These are phyloP conservation scores for Cladorrhinum sp. DNA, from an alignment of 2,329 filamentous ascomycete species.

Conservation along the genomic window DNA sequence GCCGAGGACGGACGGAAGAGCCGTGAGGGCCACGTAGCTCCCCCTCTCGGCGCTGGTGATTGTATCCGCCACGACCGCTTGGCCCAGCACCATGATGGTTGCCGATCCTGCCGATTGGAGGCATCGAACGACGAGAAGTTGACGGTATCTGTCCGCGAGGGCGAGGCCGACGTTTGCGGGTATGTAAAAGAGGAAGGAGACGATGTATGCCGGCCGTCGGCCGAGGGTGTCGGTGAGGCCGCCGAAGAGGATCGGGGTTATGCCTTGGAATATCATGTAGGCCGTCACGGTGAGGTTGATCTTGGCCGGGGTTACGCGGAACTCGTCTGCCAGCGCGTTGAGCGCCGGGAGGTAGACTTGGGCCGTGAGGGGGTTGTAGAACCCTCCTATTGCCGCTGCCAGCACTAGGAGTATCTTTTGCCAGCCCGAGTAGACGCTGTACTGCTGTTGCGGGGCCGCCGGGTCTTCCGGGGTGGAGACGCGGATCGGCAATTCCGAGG, in stretches of 20 bases:
- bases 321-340: conserved; percentile 36
- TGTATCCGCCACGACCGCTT: conserved; percentile 61
- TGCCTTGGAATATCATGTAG: conserved; percentile 50
- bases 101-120: conserved; percentile 58
- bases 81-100: conserved; percentile 56
- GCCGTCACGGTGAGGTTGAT: conserved; percentile 43
- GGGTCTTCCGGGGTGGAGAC: too few relatives aligned
- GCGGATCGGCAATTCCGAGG: background rate
- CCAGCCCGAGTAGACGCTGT: background rate
- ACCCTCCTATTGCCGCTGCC: background rate
- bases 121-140: conserved; percentile 51
- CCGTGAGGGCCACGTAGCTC: conserved; percentile 54
- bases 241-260: conserved; percentile 49
- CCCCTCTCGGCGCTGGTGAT: conserved; percentile 61
- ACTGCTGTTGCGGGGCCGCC: too few relatives aligned
- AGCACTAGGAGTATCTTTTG: conserved; percentile 2
- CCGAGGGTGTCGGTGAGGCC: conserved; percentile 48
- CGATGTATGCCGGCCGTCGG: conserved; percentile 46
- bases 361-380: conserved; percentile 3
- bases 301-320: conserved; percentile 30
- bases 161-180: conserved; percentile 45
- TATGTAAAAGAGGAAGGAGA: conserved; percentile 46
- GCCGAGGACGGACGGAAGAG: conserved; percentile 46
- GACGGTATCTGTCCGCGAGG: conserved; percentile 38
- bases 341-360: conserved; percentile 46